Base-by-base conservation (phyloP, 768 basidiomycete genomes). In the Naganishia vishniacii region DNA sequence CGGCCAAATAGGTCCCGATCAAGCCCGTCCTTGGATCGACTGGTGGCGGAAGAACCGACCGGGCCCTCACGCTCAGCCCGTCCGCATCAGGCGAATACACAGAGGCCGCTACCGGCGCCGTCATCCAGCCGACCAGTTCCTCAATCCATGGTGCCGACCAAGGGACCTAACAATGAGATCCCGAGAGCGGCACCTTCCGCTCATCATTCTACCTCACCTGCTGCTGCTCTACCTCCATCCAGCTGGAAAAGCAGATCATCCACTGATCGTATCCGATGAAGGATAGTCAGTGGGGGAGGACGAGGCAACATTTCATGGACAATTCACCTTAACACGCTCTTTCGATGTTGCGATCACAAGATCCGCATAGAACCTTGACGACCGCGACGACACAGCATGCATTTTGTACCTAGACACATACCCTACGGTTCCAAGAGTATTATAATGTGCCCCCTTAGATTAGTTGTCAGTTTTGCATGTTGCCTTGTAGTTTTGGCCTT, bases 181-280 rank as follows among this genome's bases (percentile, higher is more conserved):
- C 29, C 45, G 28, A 48, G 45, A 47, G 11, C 61, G n/a, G 18
- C 44, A 28, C 16, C 61, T 18, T 32, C 25, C 37, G 37, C 34
- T 23, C 18, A 47, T 28, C 12, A 7, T n/a, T 29, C 26, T 8
- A 18, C 45, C 8, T 16, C 61, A 7, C 23, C 47, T 5, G 28
- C 61, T n/a, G 45, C 28, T 4, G 20, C 61, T 26, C n/a, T 62
- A 8, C 61, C 61, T 12, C 61, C 61, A 3, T 62, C 61, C 9
- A 62, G 45, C 23, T 62, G 61, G 61, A 62, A n/a, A 40, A 56
- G 28, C 26, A 56, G 53, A 56, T 56, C 53, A 1, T 23, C 53
- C 34, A 34, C 34, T 26, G 53, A 56, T 40, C 53, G 53, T 16
- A 56, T 56, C n/a, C 53, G 53, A 37, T 56, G 32, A 44, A 44